These are phyloP conservation scores for Tricholoma hemisulphureum DNA, from an alignment of 768 basidiomycete genomes.

Conservation along the genomic window DNA sequence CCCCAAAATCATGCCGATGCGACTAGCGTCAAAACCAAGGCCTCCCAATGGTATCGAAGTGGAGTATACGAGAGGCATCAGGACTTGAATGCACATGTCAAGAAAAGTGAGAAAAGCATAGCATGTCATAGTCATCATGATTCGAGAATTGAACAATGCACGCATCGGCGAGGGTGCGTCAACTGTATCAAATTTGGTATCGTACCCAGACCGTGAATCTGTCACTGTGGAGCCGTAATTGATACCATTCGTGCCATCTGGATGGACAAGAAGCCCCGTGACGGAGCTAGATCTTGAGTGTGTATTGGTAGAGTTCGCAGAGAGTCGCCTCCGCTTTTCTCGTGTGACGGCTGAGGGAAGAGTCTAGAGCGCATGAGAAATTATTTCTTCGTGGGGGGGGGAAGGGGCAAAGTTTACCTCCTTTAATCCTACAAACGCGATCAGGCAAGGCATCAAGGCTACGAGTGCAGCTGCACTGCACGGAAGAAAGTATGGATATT, in stretches of 20 bases:
- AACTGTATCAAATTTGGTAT: background rate
- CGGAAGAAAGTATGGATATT: constrained; percentile 36
- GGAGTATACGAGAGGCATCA: constrained; percentile 47
- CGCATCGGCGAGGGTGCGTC: constrained; percentile 19
- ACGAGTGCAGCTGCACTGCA: constrained; percentile 22
- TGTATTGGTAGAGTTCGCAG: background rate
- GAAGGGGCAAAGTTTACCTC: constrained; percentile 19
- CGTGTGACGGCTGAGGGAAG: constrained; percentile 25
- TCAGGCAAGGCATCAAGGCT: constrained; percentile 15
- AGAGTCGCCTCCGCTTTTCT: constrained; percentile 4
- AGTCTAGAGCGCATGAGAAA: constrained; percentile 23
- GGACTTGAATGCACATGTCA: constrained; percentile 36
- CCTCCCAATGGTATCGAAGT: constrained; percentile 64
- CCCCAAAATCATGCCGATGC: constrained; percentile 62
- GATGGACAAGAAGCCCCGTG: constrained; percentile 14
- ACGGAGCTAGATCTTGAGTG: constrained; percentile 13
- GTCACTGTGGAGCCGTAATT: constrained; percentile 10
- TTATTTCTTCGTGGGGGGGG: too few relatives aligned
- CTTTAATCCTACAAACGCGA: constrained; percentile 24
- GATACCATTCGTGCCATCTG: background rate
- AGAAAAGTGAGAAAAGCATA: constrained; percentile 36
- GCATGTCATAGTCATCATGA: constrained; percentile 32
- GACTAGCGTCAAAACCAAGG: constrained; percentile 59
- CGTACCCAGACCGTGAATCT: constrained; percentile 1
- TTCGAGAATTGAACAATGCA: constrained; percentile 27